Base-by-base conservation (phyloP, 441 rosid species). In the Rhodomyrtus psidioides region DNA sequence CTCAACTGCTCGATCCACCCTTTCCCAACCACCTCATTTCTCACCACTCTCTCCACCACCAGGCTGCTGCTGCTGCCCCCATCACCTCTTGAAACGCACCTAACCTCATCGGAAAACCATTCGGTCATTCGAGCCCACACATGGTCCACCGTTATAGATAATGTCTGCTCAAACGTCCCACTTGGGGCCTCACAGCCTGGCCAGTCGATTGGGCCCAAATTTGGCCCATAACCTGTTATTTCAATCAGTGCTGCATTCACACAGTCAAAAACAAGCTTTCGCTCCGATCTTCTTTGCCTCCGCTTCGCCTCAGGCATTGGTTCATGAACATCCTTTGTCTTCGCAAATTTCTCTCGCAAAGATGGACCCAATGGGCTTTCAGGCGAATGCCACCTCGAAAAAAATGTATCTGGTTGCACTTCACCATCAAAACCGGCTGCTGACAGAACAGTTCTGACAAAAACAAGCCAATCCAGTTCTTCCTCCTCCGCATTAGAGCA, bases 341-440 rank as follows among this genome's bases (percentile, higher is more conserved):
- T 88, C 49, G 91, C 88, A 84, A 90, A 91, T 86, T 89, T 92
- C 84, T 93, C 93, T 90, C 94, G 90, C 86, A 95, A 53, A 65
- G 90, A 87, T 34, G 96, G 97, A 65, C 95, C 98, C 79, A 97
- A 85, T 13, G 98, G 99, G 86, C 92, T 91, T 51, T 94, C 93
- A 15, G 93, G 93, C 51, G 98, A 95, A 91, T 95, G 94, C 98
- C 98, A 94, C 87, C 87, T 89, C 34, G 87, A 85, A 83, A 88
- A 81, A 86, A 89, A 86, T 57, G 93, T 83, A 83, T 89, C 90
- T 10, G 84, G 56, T 55, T 83, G 91, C 88, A 86, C 57, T 81
- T 92, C 89, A 46, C 86, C 84, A 65, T 92, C 91, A 28, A 95
- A 90, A 82, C 94, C 97, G 30, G 95, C 95, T 2, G 93, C 91